These are phyloP conservation scores for Teunomyces kruisii DNA, from an alignment of 805 yeast species.

Conservation along the genomic window DNA sequence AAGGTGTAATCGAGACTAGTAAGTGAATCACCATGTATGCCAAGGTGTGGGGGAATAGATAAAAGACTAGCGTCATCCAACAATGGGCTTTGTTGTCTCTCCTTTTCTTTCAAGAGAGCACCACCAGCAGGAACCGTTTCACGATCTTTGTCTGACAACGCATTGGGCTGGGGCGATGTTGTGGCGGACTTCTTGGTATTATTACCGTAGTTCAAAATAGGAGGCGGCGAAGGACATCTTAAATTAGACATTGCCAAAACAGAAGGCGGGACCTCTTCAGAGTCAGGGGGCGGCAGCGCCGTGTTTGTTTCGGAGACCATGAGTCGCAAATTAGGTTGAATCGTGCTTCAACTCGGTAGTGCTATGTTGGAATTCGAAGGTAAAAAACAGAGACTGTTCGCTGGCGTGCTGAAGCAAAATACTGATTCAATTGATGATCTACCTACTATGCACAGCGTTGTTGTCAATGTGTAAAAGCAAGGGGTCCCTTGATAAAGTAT, in stretches of 20 bases:
- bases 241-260: conserved; percentile 57
- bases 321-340: background rate
- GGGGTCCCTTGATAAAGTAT: background rate
- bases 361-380: background rate
- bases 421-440: conserved; percentile 2
- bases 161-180: conserved; percentile 3
- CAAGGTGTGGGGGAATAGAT: background rate
- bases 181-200: background rate
- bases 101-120: conserved; percentile 34
- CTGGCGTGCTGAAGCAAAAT: background rate
- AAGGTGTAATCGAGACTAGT: conserved; percentile 21
- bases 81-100: background rate
- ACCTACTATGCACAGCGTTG: background rate
- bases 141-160: conserved; percentile 10
- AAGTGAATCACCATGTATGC: background rate
- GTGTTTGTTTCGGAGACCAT: background rate
- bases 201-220: conserved; percentile 47
- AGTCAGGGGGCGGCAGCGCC: conserved; percentile 2
- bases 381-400: background rate
- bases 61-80: background rate
- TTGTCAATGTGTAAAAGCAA: background rate
- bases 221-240: conserved; percentile 74
- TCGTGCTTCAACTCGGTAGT: background rate
- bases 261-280: conserved; percentile 40
- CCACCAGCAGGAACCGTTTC: conserved; percentile 49